Conservation (phyloP, 1,139 yeast genomes). For the Saccharomyces hybrid region DNA sequence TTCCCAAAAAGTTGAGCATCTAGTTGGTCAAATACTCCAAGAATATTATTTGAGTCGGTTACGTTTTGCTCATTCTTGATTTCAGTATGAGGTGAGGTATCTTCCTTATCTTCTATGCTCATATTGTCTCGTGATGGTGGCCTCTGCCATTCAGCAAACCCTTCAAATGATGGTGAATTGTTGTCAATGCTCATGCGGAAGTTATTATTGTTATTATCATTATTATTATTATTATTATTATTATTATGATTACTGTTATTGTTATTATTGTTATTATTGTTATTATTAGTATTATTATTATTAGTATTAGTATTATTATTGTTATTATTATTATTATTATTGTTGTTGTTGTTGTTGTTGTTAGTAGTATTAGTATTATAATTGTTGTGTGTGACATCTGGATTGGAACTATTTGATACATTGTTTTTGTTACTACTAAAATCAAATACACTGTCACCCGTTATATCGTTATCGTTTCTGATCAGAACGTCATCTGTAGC, state of each 20-base stretch:
- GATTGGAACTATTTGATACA: not conserved
- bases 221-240: not conserved
- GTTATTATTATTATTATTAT: not conserved
- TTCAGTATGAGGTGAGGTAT: not conserved
- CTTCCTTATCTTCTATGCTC: not conserved
- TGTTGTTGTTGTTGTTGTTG: not conserved
- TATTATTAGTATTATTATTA: not conserved
- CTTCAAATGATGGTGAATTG: not conserved
- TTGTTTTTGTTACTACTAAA: not conserved
- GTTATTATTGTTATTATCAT: not conserved
- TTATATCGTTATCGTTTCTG: not conserved
- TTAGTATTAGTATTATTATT: not conserved
- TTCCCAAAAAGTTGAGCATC: conserved; percentile 81
- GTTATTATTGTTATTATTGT: not conserved
- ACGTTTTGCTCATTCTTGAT: conserved; percentile 1
- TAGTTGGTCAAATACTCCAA: conserved; percentile 76
- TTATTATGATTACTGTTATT: not conserved
- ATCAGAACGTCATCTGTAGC: not conserved
- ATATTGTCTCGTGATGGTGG: conserved; percentile 1
- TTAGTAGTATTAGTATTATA: not conserved
- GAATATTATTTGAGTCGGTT: conserved; percentile 42
- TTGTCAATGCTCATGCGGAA: not conserved
- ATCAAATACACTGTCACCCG: not conserved
- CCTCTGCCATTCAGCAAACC: not conserved
- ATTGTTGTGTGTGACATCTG: too few relatives aligned